Percentiles rank a stretch among this genome's conserved stretches.
Evolutionary conservation across 2,329 filamentous ascomycete genomes (phyloP).

Genomic region (Drechmeria coniospora): DNA sequence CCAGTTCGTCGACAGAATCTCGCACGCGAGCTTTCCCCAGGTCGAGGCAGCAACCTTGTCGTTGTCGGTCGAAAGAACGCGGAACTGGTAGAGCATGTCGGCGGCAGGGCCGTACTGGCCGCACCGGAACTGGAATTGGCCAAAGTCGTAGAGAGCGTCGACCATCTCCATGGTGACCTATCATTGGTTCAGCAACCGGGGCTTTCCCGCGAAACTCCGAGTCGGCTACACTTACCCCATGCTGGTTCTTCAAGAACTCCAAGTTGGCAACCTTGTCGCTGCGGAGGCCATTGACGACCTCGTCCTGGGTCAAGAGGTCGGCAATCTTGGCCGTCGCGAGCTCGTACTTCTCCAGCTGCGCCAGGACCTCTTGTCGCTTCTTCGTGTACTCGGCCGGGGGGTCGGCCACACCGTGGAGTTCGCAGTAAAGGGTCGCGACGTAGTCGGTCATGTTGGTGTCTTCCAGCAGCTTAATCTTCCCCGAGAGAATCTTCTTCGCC

Average conservation of each 20-base stretch:
- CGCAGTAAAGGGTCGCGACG: slow-evolving; percentile 78
- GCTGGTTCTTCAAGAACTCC: slow-evolving; percentile 92
- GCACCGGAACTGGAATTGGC: slow-evolving; percentile 95
- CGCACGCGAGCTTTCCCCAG: slow-evolving; percentile 94
- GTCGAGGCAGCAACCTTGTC: slow-evolving; percentile 92
- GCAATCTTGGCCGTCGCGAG: slow-evolving; percentile 81
- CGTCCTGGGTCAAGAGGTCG: slow-evolving; percentile 71
- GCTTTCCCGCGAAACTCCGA: slow-evolving; percentile 3
- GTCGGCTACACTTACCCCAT: slow-evolving; percentile 47
- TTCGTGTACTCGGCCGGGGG: slow-evolving; percentile 73
- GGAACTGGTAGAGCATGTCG: slow-evolving; percentile 93
- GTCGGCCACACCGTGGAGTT: slow-evolving; percentile 67
- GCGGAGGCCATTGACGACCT: slow-evolving; percentile 77
- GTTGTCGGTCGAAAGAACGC: slow-evolving; percentile 93
- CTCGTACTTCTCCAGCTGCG: slow-evolving; percentile 68
- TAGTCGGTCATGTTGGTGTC: slow-evolving; percentile 99
- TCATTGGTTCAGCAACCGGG: slow-evolving; percentile 2
- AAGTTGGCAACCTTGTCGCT: slow-evolving; percentile 98
- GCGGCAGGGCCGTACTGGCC: slow-evolving; percentile 83
- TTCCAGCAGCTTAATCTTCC: slow-evolving; percentile 89
- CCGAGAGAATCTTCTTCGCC: slow-evolving; percentile 58
- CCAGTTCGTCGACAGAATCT: slow-evolving; percentile 93
- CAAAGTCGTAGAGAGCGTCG: slow-evolving; percentile 86
- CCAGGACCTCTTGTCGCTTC: slow-evolving; percentile 79
- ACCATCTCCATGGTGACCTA: slow-evolving; percentile 89